Conservation (phyloP, 2,329 filamentous ascomycete species). For the Neocatenulostroma microsporum region DNA sequence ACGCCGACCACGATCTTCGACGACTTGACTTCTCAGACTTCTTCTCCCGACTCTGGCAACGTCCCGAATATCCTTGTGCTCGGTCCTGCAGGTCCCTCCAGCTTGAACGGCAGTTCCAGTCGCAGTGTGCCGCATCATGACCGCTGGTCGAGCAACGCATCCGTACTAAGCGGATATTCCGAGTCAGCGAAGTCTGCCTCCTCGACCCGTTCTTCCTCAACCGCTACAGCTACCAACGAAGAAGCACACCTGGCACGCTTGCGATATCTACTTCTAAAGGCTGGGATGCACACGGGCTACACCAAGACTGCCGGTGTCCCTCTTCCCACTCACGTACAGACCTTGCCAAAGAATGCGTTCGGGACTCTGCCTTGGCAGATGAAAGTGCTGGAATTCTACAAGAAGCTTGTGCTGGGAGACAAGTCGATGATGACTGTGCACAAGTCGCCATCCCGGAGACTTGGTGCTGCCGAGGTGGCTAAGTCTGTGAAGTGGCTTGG, state of each 20-base stretch:
- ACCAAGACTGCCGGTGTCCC: conserved; percentile 50
- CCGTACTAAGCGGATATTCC: conserved; percentile 70
- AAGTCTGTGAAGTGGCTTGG: conserved; percentile 72
- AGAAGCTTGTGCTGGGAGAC: conserved; percentile 68
- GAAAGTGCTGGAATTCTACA: conserved; percentile 68
- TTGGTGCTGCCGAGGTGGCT: conserved; percentile 67
- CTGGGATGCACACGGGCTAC: conserved; percentile 78
- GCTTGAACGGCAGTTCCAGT: conserved; percentile 17
- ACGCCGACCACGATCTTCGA: conserved; percentile 95
- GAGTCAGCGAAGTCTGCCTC: conserved; percentile 55
- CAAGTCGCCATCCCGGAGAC: conserved; percentile 52
- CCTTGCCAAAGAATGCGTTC: conserved; percentile 68
- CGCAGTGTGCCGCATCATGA: conserved; percentile 50
- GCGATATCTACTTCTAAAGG: conserved; percentile 71
- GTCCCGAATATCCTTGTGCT: conserved; percentile 84
- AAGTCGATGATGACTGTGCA: conserved; percentile 53
- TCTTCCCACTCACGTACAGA: conserved; percentile 68
- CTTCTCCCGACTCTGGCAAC: conserved; percentile 63
- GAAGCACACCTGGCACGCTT: conserved; percentile 70
- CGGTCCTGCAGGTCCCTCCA: conserved; percentile 48
- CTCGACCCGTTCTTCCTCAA: conserved; percentile 60
- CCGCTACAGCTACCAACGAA: conserved; percentile 57
- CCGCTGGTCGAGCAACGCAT: conserved; percentile 70
- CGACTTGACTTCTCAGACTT: conserved; percentile 65
- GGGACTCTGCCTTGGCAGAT: conserved; percentile 64